Conservation (phyloP, 257 asterid genomes). For the Jaltomata sinuosa region DNA sequence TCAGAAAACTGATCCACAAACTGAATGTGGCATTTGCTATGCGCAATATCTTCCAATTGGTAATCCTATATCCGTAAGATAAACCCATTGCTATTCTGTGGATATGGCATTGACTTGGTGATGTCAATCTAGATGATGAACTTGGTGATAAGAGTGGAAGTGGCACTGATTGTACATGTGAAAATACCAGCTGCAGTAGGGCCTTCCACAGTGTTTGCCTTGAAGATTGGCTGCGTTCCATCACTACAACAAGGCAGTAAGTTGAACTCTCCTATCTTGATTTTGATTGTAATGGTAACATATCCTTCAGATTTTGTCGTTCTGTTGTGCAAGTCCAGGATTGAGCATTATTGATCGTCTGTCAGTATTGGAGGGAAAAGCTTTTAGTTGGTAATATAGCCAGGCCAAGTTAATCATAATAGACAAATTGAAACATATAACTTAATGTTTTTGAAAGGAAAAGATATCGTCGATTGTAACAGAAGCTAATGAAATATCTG, state of each 20-base stretch:
- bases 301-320: not conserved
- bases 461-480: not conserved
- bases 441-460: not conserved
- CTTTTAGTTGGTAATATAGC: not conserved
- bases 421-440: not conserved
- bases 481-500: not conserved
- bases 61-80: conserved; percentile 7
- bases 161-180: conserved; percentile 64
- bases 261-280: conserved; percentile 14
- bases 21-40: conserved; percentile 84
- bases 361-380: not conserved
- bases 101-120: conserved; percentile 5
- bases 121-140: conserved; percentile 54
- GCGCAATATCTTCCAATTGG: conserved; percentile 78
- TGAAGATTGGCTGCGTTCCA: conserved; percentile 74
- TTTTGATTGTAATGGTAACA: not conserved
- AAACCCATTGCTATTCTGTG: not conserved
- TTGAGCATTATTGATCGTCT: not conserved
- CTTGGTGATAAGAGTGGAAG: conserved; percentile 72
- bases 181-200: conserved; percentile 56
- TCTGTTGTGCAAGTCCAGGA: not conserved
- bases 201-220: conserved; percentile 75
- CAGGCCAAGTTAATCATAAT: not conserved
- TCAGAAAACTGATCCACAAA: conserved; percentile 44
- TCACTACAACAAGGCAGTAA: conserved; percentile 79